A percentile compares a stretch with the other conserved stretches of the same genome.
Conservation (phyloP, 208 protist species). For the Leishmania major region DNA sequence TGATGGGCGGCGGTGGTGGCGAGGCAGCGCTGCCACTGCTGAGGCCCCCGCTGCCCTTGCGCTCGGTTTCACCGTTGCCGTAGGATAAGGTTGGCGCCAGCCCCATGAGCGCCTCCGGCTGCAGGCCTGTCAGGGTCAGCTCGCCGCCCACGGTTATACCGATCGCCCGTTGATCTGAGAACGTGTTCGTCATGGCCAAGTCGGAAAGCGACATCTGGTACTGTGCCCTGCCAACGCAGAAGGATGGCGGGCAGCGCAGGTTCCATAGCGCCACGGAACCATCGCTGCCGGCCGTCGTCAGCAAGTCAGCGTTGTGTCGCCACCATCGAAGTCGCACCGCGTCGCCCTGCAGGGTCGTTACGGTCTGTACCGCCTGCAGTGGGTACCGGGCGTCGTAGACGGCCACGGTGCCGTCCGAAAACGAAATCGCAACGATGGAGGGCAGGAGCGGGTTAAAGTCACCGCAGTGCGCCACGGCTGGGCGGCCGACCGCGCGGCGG, state of each 20-base stretch:
- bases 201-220: slow-evolving; percentile 55
- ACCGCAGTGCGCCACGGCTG: slow-evolving; percentile 43
- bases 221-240: slow-evolving; percentile 77
- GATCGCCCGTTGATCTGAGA: slow-evolving; percentile 68
- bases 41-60: not conserved
- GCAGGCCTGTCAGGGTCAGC: slow-evolving; percentile 39
- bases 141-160: slow-evolving; percentile 69
- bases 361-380: slow-evolving; percentile 45
- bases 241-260: slow-evolving; percentile 71
- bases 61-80: not conserved
- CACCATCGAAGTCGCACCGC: slow-evolving; percentile 67
- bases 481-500: slow-evolving; percentile 20
- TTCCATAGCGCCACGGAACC: slow-evolving; percentile 84
- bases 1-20: slow-evolving; percentile 1
- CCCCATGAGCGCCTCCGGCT: slow-evolving; percentile 43
- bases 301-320: slow-evolving; percentile 68
- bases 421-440: slow-evolving; percentile 51
- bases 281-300: slow-evolving; percentile 78
- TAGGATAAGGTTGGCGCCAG: slow-evolving; percentile 41
- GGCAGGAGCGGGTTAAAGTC: slow-evolving; percentile 82
- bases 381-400: slow-evolving; percentile 80
- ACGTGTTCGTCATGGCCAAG: slow-evolving; percentile 64
- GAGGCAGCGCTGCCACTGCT: not conserved
- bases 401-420: slow-evolving; percentile 73
- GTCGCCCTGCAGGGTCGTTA: slow-evolving; percentile 79